phyloP scores from a whole-genome alignment of 371 early-diverging fungal genomes.

The Syncephalastrum monosporum region DNA sequence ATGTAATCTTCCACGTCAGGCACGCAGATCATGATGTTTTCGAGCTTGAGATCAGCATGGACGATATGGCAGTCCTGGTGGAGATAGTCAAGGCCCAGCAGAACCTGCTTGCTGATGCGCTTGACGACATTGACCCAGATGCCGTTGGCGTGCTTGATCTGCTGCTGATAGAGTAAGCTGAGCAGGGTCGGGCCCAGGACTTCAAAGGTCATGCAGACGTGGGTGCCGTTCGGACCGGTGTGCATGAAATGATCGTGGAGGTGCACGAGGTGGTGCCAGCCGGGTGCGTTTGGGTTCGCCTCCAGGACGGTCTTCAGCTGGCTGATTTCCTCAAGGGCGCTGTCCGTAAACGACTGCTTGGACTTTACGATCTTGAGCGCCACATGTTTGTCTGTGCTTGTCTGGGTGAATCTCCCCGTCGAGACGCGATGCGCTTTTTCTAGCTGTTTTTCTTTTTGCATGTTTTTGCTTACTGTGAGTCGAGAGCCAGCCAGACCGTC shows the following conservation, averaged over 20 bases:
- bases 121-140: constrained; percentile 85
- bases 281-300: constrained; percentile 60
- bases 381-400: constrained; percentile 71
- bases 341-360: constrained; percentile 92
- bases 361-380: constrained; percentile 97
- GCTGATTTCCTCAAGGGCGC: constrained; percentile 95
- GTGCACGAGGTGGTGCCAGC: constrained; percentile 74
- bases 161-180: constrained; percentile 74
- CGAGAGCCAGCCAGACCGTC: constrained; percentile 93
- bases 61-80: constrained; percentile 97
- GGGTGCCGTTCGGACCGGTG: constrained; percentile 88
- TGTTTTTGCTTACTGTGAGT: constrained; percentile 55
- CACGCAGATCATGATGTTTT: constrained; percentile 90
- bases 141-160: constrained; percentile 68
- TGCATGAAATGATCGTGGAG: constrained; percentile 89
- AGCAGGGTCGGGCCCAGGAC: constrained; percentile 94
- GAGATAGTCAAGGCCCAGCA: constrained; percentile 90
- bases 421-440: background rate
- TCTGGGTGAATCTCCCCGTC: background rate
- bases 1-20: constrained; percentile 68
- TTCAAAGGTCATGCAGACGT: constrained; percentile 97
- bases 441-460: no score
- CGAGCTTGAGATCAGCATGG: constrained; percentile 98
- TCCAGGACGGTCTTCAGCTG: constrained; percentile 73
- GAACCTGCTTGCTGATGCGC: constrained; percentile 82